These are phyloP conservation scores for Colletotrichum horii DNA, from an alignment of 2,329 filamentous ascomycete genomes.

Conservation along the genomic window DNA sequence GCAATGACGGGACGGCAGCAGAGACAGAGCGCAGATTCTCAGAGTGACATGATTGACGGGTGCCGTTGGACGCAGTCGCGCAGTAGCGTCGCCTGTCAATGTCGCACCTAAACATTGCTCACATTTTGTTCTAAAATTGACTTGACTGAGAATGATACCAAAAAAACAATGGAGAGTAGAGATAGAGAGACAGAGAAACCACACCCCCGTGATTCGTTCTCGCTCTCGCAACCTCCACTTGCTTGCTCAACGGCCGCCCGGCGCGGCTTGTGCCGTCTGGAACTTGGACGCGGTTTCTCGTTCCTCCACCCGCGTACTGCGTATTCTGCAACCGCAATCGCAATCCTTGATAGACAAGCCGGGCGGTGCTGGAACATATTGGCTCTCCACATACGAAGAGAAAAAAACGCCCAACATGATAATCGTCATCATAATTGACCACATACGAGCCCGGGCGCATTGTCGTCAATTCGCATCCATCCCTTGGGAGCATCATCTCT, in stretches of 20 bases:
- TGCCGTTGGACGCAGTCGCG: conserved; percentile 1
- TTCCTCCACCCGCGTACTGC: not conserved
- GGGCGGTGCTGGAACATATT: conserved; percentile 2
- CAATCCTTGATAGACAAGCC: not conserved
- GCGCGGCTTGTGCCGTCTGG: not conserved
- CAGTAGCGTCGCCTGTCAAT: not conserved
- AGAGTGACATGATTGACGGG: not conserved
- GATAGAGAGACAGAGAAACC: not conserved
- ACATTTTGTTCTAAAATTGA: not conserved
- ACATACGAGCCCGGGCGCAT: not conserved
- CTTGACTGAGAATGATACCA: not conserved
- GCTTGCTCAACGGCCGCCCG: not conserved
- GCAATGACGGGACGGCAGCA: not conserved
- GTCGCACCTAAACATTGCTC: not conserved
- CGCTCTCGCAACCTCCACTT: conserved; percentile 1
- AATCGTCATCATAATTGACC: not conserved
- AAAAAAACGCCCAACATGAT: not conserved
- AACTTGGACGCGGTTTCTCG: not conserved
- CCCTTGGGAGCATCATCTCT: not conserved
- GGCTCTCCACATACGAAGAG: not conserved
- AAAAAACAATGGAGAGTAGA: not conserved
- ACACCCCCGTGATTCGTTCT: not conserved
- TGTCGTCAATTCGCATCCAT: not conserved
- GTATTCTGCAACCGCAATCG: not conserved
- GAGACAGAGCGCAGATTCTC: not conserved